A percentile compares a stretch with the other conserved stretches of the same genome.
These are phyloP conservation scores for Wickerhamiella spandovensis DNA, from an alignment of 805 yeast genomes.

Conservation along the genomic window DNA sequence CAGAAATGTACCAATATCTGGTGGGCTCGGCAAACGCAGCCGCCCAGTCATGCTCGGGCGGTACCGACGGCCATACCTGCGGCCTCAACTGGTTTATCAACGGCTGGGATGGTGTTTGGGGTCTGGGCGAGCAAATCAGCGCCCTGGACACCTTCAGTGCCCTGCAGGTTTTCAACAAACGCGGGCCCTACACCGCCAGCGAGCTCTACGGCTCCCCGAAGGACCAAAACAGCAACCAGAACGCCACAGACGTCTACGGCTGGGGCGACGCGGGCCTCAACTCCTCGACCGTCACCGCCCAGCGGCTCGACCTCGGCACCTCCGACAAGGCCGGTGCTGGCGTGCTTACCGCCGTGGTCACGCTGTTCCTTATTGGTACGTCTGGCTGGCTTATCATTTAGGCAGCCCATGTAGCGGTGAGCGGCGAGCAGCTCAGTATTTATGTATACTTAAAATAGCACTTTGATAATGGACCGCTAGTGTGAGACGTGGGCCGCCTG, in stretches of 20 bases:
- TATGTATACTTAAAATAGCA: not conserved
- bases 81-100: constrained; percentile 61
- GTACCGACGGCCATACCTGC: constrained; percentile 77
- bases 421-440: no score
- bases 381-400: constrained; percentile 29
- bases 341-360: constrained; percentile 59
- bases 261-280: constrained; percentile 20
- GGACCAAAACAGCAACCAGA: not conserved
- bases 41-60: constrained; percentile 75
- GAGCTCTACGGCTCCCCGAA: constrained; percentile 9
- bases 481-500: no score
- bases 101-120: constrained; percentile 62
- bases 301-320: constrained; percentile 14
- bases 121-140: constrained; percentile 83
- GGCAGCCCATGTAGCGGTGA: not conserved
- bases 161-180: constrained; percentile 10
- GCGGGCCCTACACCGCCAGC: constrained; percentile 17
- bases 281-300: constrained; percentile 11
- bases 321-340: constrained; percentile 82
- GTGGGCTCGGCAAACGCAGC: constrained; percentile 53
- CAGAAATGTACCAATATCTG: constrained; percentile 30
- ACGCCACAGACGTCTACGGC: constrained; percentile 16
- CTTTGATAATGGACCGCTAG: no score
- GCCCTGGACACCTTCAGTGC: constrained; percentile 52
- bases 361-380: constrained; percentile 57